Conservation (phyloP, 768 basidiomycete genomes). For the Rhizopogon sp. region DNA sequence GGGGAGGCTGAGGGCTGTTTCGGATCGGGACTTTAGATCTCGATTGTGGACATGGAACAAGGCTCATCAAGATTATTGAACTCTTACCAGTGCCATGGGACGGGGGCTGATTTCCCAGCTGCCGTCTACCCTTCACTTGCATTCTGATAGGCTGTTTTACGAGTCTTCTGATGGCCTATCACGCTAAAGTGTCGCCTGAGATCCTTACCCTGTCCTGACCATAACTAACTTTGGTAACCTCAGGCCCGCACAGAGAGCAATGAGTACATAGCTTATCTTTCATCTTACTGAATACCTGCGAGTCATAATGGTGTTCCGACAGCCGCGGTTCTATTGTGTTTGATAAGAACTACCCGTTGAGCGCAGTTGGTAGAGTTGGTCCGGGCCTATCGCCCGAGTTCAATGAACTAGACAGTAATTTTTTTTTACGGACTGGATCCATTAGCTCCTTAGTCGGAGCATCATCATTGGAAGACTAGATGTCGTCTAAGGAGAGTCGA, state of each 20-base stretch:
- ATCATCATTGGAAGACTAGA: too few relatives aligned
- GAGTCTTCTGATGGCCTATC: background rate
- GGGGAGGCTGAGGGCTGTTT: background rate
- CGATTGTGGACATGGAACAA: background rate
- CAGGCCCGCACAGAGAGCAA: slow-evolving; percentile 49
- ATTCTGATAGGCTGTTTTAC: background rate
- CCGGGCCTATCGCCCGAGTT: too few relatives aligned
- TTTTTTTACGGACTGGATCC: too few relatives aligned
- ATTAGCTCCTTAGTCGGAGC: too few relatives aligned
- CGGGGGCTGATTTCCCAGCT: background rate
- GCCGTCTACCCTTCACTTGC: background rate
- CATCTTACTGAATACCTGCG: too few relatives aligned
- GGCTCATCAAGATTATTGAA: background rate
- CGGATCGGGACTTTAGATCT: background rate
- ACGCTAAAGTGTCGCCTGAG: background rate
- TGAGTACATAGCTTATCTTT: slow-evolving; percentile 46
- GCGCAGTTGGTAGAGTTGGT: too few relatives aligned
- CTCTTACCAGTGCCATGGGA: background rate
- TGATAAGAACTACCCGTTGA: too few relatives aligned
- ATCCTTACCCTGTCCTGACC: too few relatives aligned
- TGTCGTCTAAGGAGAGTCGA: too few relatives aligned
- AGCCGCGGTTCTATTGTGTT: too few relatives aligned
- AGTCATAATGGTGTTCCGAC: too few relatives aligned
- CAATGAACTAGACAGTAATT: too few relatives aligned
- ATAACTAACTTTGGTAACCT: background rate